Evolutionary conservation across 371 early-diverging fungal species (phyloP), one percentile per base, ranked within the genome.

Genomic region (Mortierella sp.): DNA sequence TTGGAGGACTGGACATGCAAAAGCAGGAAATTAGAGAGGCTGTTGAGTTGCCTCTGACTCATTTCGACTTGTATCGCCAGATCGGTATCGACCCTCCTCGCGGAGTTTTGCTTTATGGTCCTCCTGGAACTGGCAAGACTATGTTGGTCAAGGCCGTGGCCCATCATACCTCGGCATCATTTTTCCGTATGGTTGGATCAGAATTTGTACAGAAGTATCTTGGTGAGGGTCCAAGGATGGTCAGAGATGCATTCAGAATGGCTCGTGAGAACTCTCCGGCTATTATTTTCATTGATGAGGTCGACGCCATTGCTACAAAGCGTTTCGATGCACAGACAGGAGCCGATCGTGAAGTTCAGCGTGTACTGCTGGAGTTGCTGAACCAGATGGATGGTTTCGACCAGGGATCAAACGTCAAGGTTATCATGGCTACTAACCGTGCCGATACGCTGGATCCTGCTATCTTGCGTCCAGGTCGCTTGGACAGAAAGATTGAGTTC

Each of bases 331-430:
- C 99, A 9, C 99, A 99, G 83, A 99, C 99, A 1, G 99, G 99
- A 62, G 99, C 99, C 6, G 99, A 99, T 87, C 91, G 99, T 75
- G 99, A 99, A 89, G 99, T 99, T 16, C 99, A 99, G 87, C 95
- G 99, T 89, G 99, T 99, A 84, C 86, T 99, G 39, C 87, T 99
- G 18, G 99, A 99, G 88, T 90, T 99, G 73, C 90, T 99, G 72
- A 99, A 97, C 86, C 99, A 99, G 90, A 99, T 99, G 99, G 99
- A 99, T 84, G 99, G 99, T 39, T 99, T 99, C 86, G 99, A 99
- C 84, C 99, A 99, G 87, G 95, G 96, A 9, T 93, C 95, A 28
- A 99, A 98, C 86, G 99, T 99, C 76, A 99, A 98, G 91, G 99
- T 99, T 30, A 99, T 99, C 72, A 99, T 99, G 99, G 99, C 99